Evolutionary conservation across 2,329 filamentous ascomycete species (phyloP).

Genomic region (Cryphonectria nitschkei): DNA sequence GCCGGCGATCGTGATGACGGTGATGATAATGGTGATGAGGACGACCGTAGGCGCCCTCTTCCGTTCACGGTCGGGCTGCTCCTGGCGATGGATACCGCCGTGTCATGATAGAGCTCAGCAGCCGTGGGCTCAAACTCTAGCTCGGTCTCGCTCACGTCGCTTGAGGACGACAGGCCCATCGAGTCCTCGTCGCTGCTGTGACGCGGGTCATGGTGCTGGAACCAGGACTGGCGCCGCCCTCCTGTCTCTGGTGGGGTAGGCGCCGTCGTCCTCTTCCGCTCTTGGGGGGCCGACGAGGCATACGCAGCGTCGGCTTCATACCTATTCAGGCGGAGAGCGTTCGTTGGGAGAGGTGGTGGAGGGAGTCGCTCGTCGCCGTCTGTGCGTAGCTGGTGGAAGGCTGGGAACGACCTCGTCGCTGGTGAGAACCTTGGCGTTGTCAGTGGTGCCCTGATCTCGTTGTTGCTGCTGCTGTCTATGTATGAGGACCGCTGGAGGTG

Average conservation of each 20-base stretch:
- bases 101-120: constrained; percentile 19
- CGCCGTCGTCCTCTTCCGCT: background rate
- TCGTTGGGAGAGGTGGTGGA: background rate
- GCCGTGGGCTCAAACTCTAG: constrained; percentile 18
- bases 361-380: background rate
- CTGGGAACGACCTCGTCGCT: background rate
- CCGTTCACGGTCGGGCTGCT: background rate
- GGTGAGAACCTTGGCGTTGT: constrained; percentile 7
- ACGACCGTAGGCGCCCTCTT: background rate
- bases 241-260: background rate
- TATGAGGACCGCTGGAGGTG: background rate
- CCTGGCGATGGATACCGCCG: constrained; percentile 12
- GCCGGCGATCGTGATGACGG: background rate
- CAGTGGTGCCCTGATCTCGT: constrained; percentile 11
- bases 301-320: background rate
- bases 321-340: constrained; percentile 8
- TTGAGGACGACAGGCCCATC: constrained; percentile 4
- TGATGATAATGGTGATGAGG: background rate
- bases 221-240: background rate
- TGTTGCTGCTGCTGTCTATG: constrained; percentile 17
- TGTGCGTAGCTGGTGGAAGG: background rate
- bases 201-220: background rate
- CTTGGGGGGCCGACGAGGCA: background rate
- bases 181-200: background rate
- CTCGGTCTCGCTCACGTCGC: constrained; percentile 3